Conservation (phyloP, 148 eudicot genomes). For the Pharnaceum exiguum region DNA sequence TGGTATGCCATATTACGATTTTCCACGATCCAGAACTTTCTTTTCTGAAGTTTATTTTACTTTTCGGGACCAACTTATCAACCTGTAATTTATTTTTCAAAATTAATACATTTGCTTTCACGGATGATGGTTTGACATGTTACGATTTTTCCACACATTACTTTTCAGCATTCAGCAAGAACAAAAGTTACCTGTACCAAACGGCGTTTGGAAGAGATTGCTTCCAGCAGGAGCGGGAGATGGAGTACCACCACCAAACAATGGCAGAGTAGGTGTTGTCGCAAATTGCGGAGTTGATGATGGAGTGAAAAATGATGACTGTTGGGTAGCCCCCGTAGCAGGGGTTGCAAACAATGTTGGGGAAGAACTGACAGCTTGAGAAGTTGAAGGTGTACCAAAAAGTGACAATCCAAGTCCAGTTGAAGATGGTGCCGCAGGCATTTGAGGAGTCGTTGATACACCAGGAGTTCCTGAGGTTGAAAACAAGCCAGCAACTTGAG, state of each 20-base stretch:
- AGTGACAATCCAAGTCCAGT: slow-evolving; percentile 44
- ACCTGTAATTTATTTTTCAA: no score
- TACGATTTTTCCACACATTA: no score
- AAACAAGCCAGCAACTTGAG: slow-evolving; percentile 65
- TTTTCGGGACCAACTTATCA: no score
- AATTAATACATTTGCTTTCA: no score
- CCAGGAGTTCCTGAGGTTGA: slow-evolving; percentile 57
- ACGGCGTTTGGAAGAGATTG: slow-evolving; percentile 55
- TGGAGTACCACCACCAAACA: slow-evolving; percentile 31
- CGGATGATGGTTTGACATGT: no score
- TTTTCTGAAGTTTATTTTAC: no score
- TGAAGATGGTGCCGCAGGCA: slow-evolving; percentile 45
- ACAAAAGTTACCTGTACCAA: slow-evolving; percentile 49
- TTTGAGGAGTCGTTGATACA: slow-evolving; percentile 39
- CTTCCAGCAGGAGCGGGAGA: slow-evolving; percentile 46
- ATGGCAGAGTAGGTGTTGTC: slow-evolving; percentile 50
- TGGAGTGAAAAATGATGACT: slow-evolving; percentile 53
- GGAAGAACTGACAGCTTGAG: slow-evolving; percentile 38
- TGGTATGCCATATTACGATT: no score
- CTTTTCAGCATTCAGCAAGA: background rate
- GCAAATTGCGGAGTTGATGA: slow-evolving; percentile 18
- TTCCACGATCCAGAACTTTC: no score
- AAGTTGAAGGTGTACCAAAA: slow-evolving; percentile 40
- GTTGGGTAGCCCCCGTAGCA: slow-evolving; percentile 46
- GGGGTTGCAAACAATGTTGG: slow-evolving; percentile 68